phyloP scores from a whole-genome alignment of 345 rosid species.

The Carallia brachiata region DNA sequence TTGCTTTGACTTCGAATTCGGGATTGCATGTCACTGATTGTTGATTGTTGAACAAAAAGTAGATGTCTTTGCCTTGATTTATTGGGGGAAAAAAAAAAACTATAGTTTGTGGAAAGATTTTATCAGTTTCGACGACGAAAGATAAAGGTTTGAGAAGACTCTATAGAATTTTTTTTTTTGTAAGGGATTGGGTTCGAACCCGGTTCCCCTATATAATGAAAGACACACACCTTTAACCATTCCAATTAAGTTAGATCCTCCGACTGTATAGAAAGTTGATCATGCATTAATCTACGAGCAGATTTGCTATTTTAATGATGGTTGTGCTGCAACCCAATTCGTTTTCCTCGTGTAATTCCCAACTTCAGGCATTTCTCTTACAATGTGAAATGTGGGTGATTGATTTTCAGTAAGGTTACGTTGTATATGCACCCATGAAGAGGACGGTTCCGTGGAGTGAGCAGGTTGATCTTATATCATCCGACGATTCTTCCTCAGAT shows the following conservation, averaged over 20 bases:
- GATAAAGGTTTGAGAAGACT: neutral
- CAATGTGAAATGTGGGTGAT: slow-evolving; percentile 1
- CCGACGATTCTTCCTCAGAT: slow-evolving; percentile 58
- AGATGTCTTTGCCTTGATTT: neutral
- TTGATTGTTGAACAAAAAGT: neutral
- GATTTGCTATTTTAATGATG: too few species aligned
- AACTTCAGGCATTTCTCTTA: neutral
- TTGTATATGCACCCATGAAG: slow-evolving; percentile 37
- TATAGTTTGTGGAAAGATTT: neutral
- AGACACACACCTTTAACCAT: too few species aligned
- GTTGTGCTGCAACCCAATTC: neutral
- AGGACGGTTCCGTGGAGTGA: slow-evolving; percentile 48
- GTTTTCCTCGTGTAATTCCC: neutral
- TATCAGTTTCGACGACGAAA: neutral
- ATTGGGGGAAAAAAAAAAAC: neutral
- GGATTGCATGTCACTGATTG: neutral
- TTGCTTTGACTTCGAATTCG: neutral
- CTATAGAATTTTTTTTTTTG: too few species aligned
- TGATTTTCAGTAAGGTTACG: slow-evolving; percentile 3
- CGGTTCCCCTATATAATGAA: too few species aligned
- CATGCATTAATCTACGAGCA: too few species aligned
- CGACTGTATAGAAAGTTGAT: neutral
- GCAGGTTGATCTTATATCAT: slow-evolving; percentile 49
- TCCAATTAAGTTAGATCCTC: too few species aligned
- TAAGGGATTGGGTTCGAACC: too few species aligned